These are phyloP conservation scores for Trichocladium antarcticum DNA, from an alignment of 495 filamentous ascomycete species.

Conservation along the genomic window DNA sequence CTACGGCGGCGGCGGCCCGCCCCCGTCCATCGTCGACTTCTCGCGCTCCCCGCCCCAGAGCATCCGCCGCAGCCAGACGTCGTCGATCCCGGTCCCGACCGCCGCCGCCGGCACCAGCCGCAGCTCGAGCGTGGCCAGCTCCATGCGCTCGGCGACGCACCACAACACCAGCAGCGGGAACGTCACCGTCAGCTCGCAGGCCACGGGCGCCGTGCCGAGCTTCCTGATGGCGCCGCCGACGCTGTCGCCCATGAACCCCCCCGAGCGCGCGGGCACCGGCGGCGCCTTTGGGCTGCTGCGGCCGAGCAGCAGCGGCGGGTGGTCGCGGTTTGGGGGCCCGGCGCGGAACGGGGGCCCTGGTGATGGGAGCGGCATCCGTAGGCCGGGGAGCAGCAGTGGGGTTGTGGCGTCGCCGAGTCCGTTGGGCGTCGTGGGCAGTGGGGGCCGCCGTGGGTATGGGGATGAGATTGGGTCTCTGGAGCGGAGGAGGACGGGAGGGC, in stretches of 20 bases:
- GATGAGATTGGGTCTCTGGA: conserved; percentile 1
- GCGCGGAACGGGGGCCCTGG: neutral
- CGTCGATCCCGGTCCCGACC: conserved; percentile 29
- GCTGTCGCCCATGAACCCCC: conserved; percentile 13
- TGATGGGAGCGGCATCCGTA: neutral
- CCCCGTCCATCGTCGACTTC: conserved; percentile 37
- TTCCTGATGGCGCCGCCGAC: conserved; percentile 35
- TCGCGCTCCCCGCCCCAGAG: conserved; percentile 40
- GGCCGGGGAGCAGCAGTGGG: conserved; percentile 18
- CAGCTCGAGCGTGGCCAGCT: conserved; percentile 38
- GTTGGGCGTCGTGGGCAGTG: neutral
- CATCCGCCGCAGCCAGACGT: conserved; percentile 30
- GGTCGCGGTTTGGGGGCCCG: conserved; percentile 18
- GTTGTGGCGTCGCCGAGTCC: neutral
- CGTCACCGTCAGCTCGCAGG: conserved; percentile 15
- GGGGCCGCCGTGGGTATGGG: too few species aligned
- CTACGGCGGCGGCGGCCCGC: too few species aligned
- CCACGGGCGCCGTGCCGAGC: conserved; percentile 21
- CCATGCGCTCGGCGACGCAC: conserved; percentile 26
- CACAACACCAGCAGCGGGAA: conserved; percentile 16
- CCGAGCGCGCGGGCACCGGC: neutral
- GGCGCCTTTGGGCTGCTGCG: conserved; percentile 14
- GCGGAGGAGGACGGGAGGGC: conserved; percentile 17
- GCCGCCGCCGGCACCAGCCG: conserved; percentile 31
- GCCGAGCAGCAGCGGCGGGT: conserved; percentile 24